Percentiles rank a stretch among this genome's conserved stretches.
phyloP scores from a whole-genome alignment of 495 filamentous ascomycete genomes.

The Echria macrotheca region DNA sequence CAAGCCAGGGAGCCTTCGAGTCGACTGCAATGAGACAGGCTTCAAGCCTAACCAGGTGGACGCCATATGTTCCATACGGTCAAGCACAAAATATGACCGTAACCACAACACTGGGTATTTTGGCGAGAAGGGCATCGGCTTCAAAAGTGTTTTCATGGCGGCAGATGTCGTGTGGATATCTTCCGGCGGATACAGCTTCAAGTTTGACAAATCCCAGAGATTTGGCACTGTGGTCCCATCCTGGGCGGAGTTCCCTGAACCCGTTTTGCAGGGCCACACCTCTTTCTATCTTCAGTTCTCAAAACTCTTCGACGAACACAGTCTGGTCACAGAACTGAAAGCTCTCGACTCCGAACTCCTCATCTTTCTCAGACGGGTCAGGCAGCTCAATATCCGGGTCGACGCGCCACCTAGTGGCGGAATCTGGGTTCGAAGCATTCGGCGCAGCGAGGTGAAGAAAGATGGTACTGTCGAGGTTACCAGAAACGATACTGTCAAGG shows the following conservation, averaged over 20 bases:
- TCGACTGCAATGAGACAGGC: neutral
- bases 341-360: neutral
- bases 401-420: no score
- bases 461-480: neutral
- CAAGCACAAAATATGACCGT: neutral
- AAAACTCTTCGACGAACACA: neutral
- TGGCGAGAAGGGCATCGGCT: conserved; percentile 7
- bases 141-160: conserved; percentile 3
- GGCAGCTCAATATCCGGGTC: neutral
- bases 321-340: neutral
- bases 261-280: neutral
- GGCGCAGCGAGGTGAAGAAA: neutral
- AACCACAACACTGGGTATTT: neutral
- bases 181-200: neutral
- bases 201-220: neutral
- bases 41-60: neutral
- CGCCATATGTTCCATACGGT: neutral
- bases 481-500: neutral
- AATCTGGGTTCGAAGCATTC: neutral
- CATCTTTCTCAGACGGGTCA: neutral
- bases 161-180: neutral
- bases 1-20: neutral
- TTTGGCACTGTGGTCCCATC: neutral
- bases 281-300: neutral
- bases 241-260: neutral